Evolutionary conservation across 371 early-diverging fungal species (phyloP).

Genomic region (Nematocida displodere): DNA sequence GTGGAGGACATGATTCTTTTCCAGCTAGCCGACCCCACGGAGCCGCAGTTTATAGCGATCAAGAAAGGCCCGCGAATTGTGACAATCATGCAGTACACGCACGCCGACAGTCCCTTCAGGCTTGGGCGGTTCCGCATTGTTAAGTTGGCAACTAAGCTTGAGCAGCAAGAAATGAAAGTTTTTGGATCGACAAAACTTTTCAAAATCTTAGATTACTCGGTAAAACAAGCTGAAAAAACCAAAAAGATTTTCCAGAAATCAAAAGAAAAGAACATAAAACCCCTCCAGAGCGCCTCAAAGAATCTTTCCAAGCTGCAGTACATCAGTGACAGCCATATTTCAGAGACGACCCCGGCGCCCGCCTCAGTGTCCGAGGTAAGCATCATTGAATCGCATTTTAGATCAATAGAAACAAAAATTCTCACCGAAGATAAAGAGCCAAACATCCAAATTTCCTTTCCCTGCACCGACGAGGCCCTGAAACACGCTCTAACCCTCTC

Average conservation of each 20-base stretch:
- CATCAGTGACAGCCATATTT: constrained; percentile 20
- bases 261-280: neutral
- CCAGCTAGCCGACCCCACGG: constrained; percentile 54
- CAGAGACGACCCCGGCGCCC: neutral
- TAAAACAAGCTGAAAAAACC: constrained; percentile 31
- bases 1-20: constrained; percentile 50
- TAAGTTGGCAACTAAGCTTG: constrained; percentile 55
- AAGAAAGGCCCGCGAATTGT: constrained; percentile 30
- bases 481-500: constrained; percentile 4
- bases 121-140: constrained; percentile 44
- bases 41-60: constrained; percentile 61
- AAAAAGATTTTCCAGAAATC: constrained; percentile 15
- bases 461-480: neutral
- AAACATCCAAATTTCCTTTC: neutral
- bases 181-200: constrained; percentile 52
- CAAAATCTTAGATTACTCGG: constrained; percentile 50
- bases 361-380: constrained; percentile 26
- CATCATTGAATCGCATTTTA: constrained; percentile 46
- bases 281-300: neutral
- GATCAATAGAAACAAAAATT: constrained; percentile 21
- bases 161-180: constrained; percentile 36
- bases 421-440: neutral
- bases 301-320: constrained; percentile 32
- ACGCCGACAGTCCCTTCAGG: constrained; percentile 7
- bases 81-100: constrained; percentile 50